Evolutionary conservation across 1,139 yeast genomes (phyloP).

Genomic region (Nakaseomyces sp.): DNA sequence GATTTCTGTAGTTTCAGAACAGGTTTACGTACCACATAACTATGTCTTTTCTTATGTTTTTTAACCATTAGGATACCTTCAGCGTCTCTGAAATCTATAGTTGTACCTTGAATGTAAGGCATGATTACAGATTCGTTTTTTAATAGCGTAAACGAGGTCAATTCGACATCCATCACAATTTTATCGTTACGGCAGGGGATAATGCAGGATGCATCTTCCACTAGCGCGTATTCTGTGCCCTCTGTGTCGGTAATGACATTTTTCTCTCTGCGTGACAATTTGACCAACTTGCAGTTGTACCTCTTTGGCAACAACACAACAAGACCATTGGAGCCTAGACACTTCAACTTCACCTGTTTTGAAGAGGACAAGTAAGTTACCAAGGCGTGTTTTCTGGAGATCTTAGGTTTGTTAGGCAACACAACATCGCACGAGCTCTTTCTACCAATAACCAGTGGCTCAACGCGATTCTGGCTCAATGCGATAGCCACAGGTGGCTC

Average conservation of each 20-base stretch:
- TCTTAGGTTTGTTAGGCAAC: slow-evolving; percentile 26
- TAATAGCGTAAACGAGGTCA: slow-evolving; percentile 50
- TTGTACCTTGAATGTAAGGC: slow-evolving; percentile 46
- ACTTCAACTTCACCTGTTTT: slow-evolving; percentile 29
- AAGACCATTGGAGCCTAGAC: slow-evolving; percentile 35
- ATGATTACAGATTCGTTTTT: slow-evolving; percentile 47
- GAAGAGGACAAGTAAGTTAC: slow-evolving; percentile 25
- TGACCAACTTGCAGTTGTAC: slow-evolving; percentile 18
- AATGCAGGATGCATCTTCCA: slow-evolving; percentile 8
- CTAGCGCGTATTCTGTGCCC: slow-evolving; percentile 8
- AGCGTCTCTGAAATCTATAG: slow-evolving; percentile 45
- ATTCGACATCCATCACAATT: slow-evolving; percentile 14
- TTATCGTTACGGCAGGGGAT: slow-evolving; percentile 12
- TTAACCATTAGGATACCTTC: slow-evolving; percentile 8
- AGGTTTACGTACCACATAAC: slow-evolving; percentile 5
- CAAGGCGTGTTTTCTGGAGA: slow-evolving; percentile 30
- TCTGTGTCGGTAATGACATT: slow-evolving; percentile 1
- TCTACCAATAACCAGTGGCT: slow-evolving; percentile 25
- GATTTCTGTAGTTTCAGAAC: slow-evolving; percentile 9
- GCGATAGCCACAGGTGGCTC: not conserved
- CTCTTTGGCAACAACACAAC: slow-evolving; percentile 27
- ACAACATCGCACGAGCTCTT: slow-evolving; percentile 26
- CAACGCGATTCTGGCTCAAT: not conserved
- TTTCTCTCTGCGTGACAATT: not conserved
- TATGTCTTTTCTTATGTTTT: not conserved